These are phyloP conservation scores for Scutellaria galericulata DNA, from an alignment of 257 asterid species.

Conservation along the genomic window DNA sequence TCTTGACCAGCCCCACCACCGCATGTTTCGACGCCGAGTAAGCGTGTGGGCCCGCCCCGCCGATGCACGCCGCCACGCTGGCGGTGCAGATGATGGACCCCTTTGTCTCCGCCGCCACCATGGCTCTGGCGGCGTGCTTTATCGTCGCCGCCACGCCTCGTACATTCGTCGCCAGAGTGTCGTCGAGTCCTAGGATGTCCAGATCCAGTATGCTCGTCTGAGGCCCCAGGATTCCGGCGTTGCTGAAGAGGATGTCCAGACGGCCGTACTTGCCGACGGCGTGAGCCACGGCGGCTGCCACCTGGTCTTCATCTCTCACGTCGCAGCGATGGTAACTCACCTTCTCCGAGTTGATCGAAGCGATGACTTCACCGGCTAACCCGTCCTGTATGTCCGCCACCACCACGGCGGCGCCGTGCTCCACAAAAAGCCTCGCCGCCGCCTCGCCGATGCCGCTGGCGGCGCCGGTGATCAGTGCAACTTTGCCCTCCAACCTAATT, in stretches of 20 bases:
- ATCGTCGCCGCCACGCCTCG: slow-evolving; percentile 67
- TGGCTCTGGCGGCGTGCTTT: slow-evolving; percentile 64
- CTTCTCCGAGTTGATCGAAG: slow-evolving; percentile 46
- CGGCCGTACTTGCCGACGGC: slow-evolving; percentile 47
- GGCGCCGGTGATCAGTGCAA: slow-evolving; percentile 74
- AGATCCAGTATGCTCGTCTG: slow-evolving; percentile 50
- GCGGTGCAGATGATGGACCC: slow-evolving; percentile 72
- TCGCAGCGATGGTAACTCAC: slow-evolving; percentile 60
- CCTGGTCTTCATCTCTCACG: slow-evolving; percentile 61
- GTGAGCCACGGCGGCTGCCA: slow-evolving; percentile 51
- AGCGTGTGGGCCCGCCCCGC: slow-evolving; percentile 61
- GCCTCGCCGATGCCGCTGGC: slow-evolving; percentile 84
- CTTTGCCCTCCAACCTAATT: slow-evolving; percentile 65
- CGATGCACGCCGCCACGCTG: slow-evolving; percentile 60
- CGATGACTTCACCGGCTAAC: slow-evolving; percentile 37
- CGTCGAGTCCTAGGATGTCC: slow-evolving; percentile 48
- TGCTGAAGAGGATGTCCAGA: slow-evolving; percentile 64
- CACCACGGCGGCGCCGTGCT: slow-evolving; percentile 65
- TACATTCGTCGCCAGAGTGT: slow-evolving; percentile 49
- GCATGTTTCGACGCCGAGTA: slow-evolving; percentile 68
- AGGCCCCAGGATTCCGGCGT: slow-evolving; percentile 60
- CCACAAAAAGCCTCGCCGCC: slow-evolving; percentile 49
- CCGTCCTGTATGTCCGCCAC: slow-evolving; percentile 67
- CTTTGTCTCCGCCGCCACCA: slow-evolving; percentile 52
- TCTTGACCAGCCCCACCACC: slow-evolving; percentile 57